Conservation (phyloP, 306 rosid species). For the Oxytropis ochrocephala region DNA sequence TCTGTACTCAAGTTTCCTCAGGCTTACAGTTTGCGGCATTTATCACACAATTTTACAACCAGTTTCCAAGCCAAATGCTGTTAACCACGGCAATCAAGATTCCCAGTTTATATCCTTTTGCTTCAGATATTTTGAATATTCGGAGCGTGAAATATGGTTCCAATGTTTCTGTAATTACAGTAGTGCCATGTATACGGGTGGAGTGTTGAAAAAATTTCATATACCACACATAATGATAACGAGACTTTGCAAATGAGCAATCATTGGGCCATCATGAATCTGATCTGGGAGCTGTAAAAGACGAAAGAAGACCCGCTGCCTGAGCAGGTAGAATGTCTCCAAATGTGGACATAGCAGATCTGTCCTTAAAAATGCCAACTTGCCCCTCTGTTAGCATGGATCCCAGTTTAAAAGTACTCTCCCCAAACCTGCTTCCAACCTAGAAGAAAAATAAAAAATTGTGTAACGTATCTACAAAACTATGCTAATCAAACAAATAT, state of each 20-base stretch:
- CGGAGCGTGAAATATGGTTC: constrained; percentile 16
- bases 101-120: constrained; percentile 12
- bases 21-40: neutral
- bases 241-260: constrained; percentile 12
- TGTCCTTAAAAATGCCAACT: constrained; percentile 94
- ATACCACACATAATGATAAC: neutral
- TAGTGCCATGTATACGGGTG: neutral
- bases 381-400: constrained; percentile 89
- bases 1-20: constrained; percentile 12
- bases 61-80: constrained; percentile 11
- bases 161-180: neutral
- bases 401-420: constrained; percentile 94
- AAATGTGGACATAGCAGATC: constrained; percentile 93
- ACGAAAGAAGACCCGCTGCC: constrained; percentile 97
- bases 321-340: constrained; percentile 95
- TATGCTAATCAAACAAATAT: constrained; percentile 4
- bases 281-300: constrained; percentile 89
- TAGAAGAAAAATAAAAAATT: constrained; percentile 19
- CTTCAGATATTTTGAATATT: constrained; percentile 18
- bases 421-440: constrained; percentile 97
- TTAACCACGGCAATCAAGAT: constrained; percentile 10
- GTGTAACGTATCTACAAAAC: constrained; percentile 11
- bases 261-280: constrained; percentile 48
- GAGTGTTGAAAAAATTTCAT: constrained; percentile 7
- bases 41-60: constrained; percentile 9